Conservation (phyloP, 345 rosid genomes). For the Citrus australasica region DNA sequence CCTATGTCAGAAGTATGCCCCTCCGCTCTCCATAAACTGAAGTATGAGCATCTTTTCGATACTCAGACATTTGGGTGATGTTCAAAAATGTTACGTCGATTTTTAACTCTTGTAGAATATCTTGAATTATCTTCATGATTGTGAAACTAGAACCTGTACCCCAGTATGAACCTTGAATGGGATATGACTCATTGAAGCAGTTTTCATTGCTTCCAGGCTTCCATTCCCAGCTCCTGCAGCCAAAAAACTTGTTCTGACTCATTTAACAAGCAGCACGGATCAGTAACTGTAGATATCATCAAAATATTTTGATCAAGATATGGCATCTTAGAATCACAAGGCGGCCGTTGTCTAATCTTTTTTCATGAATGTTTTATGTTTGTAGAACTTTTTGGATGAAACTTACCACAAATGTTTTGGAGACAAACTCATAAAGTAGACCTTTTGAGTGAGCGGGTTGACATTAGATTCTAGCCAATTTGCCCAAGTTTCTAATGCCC, state of each 20-base stretch:
- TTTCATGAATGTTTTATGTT: too few relatives aligned
- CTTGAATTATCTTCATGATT: constrained; percentile 61
- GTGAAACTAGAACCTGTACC: constrained; percentile 80
- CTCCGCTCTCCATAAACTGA: constrained; percentile 67
- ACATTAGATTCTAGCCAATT: constrained; percentile 70
- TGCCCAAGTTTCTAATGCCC: constrained; percentile 82
- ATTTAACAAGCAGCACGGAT: too few relatives aligned
- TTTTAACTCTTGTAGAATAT: constrained; percentile 39
- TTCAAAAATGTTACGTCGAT: constrained; percentile 60
- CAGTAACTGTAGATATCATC: too few relatives aligned
- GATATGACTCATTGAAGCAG: constrained; percentile 66
- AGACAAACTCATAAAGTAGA: constrained; percentile 90
- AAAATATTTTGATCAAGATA: too few relatives aligned
- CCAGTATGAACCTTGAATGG: constrained; percentile 76
- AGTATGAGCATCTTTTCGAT: constrained; percentile 84
- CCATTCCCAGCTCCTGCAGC: constrained; percentile 95
- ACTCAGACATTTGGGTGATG: constrained; percentile 76
- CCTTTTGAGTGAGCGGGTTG: constrained; percentile 59
- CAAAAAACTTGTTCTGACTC: not conserved
- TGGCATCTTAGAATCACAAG: too few relatives aligned
- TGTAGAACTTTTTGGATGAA: not conserved
- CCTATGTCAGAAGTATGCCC: constrained; percentile 77
- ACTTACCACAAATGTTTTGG: constrained; percentile 85
- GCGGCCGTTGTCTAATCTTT: too few relatives aligned
- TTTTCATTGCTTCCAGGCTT: constrained; percentile 65